Percentiles rank a stretch among this genome's conserved stretches.
These are phyloP conservation scores for Arabidopsis hybrid DNA, from an alignment of 441 rosid genomes.

Conservation along the genomic window DNA sequence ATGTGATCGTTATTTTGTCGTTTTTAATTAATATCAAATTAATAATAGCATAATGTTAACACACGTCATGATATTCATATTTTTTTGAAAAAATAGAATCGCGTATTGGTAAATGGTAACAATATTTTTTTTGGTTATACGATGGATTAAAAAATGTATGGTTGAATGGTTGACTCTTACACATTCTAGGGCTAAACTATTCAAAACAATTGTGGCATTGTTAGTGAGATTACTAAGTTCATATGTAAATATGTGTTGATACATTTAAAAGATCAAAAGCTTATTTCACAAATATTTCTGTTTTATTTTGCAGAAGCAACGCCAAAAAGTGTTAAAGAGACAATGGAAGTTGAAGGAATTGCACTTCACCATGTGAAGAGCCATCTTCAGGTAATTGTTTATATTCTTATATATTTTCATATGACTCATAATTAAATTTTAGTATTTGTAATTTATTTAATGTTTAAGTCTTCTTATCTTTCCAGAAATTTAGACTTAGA, in stretches of 20 bases:
- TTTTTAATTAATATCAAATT: neutral
- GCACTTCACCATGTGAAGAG: constrained; percentile 47
- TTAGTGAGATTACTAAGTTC: neutral
- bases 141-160: neutral
- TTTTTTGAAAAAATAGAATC: neutral
- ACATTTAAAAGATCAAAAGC: neutral
- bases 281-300: constrained; percentile 6
- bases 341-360: constrained; percentile 45
- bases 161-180: neutral
- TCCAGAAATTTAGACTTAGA: constrained; percentile 45
- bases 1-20: neutral
- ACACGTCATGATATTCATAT: neutral
- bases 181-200: neutral
- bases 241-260: constrained; percentile 6
- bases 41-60: neutral
- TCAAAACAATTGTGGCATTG: neutral
- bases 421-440: neutral
- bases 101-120: neutral
- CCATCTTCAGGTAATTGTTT: constrained; percentile 38
- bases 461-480: constrained; percentile 10
- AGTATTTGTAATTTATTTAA: neutral
- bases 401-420: neutral
- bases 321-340: constrained; percentile 38
- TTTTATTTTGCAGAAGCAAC: constrained; percentile 32
- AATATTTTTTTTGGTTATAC: neutral